Base-by-base conservation (phyloP, 768 basidiomycete genomes). In the Lentinula guzmanii region DNA sequence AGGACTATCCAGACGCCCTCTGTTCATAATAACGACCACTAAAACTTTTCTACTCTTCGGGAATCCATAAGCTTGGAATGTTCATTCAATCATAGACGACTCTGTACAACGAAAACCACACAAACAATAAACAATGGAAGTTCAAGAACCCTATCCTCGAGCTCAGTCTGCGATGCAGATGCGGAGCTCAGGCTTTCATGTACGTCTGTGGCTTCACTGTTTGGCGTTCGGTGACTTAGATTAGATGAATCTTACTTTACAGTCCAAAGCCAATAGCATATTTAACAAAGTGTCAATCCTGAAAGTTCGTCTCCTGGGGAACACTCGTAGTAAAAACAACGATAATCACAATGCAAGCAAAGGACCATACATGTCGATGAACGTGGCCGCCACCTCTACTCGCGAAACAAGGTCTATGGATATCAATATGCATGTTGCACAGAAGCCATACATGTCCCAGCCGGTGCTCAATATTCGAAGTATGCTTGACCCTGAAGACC, bases 391-490 rank as follows among this genome's bases (percentile, higher is more conserved):
- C 42, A 60, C 33, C 5, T 71, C 63, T 65, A 68, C 58, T 62
- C 69, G 71, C 33, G 70, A 70, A 52, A 64, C 73, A 18, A 67
- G 67, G 61, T 75, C 74, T 8, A 64, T 74, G 53, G 76, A 79
- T 65, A 62, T 71, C 37, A 68, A 68, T 56, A 2, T 39, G 28
- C 56, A 58, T 21, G 33, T 28, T 4, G 55, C 56, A 10, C 60
- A 65, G 37, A 81, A 80, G 62, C 77, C 78, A 6, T 80, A 75
- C 69, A 79, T 79, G 77, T 79, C 79, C 10, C 79, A 80, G 57
- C 78, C 80, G 1, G 66, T 73, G 57, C 73, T 79, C 4, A 71
- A 39, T n/a, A 51, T 35, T 18, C 21, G 35, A 18, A 45, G n/a
- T 5, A 60, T 16, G 45, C 5, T 15, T 21, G 57, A 58, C 24